A percentile compares a stretch with the other conserved stretches of the same genome.
Conservation (phyloP, 2,329 filamentous ascomycete genomes). For the Onygenales sp. region DNA sequence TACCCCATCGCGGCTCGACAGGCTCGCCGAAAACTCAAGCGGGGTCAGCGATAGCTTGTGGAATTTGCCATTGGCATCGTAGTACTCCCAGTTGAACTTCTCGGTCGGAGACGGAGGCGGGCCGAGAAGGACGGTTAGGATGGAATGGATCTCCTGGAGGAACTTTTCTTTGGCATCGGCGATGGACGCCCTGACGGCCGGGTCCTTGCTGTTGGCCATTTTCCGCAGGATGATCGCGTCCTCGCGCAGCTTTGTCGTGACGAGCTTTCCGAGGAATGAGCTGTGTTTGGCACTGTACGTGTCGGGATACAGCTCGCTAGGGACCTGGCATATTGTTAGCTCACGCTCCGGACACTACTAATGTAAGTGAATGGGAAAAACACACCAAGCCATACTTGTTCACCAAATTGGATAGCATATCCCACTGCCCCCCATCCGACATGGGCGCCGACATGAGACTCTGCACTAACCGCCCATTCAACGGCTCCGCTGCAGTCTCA, state of each 20-base stretch:
- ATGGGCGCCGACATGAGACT: slow-evolving; percentile 59
- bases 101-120: slow-evolving; percentile 61
- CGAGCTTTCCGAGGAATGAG: slow-evolving; percentile 57
- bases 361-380: not conserved
- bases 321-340: slow-evolving; percentile 35
- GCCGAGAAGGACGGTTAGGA: slow-evolving; percentile 74
- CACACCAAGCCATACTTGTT: slow-evolving; percentile 70
- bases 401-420: slow-evolving; percentile 82
- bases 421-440: slow-evolving; percentile 79
- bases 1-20: slow-evolving; percentile 50
- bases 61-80: slow-evolving; percentile 58
- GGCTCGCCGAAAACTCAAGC: slow-evolving; percentile 59
- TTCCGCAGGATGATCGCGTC: slow-evolving; percentile 64
- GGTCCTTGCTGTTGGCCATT: slow-evolving; percentile 35
- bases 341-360: not conserved
- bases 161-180: slow-evolving; percentile 57
- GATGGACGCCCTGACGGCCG: slow-evolving; percentile 32
- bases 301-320: slow-evolving; percentile 72
- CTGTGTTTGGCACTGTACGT: slow-evolving; percentile 68
- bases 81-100: slow-evolving; percentile 72
- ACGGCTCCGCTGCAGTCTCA: slow-evolving; percentile 58
- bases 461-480: slow-evolving; percentile 66
- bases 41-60: slow-evolving; percentile 58
- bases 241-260: slow-evolving; percentile 82
- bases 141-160: slow-evolving; percentile 68